Evolutionary conservation across 495 filamentous ascomycete species (phyloP), one percentile per base, ranked within the genome.

Genomic region (Tirmania nivea): DNA sequence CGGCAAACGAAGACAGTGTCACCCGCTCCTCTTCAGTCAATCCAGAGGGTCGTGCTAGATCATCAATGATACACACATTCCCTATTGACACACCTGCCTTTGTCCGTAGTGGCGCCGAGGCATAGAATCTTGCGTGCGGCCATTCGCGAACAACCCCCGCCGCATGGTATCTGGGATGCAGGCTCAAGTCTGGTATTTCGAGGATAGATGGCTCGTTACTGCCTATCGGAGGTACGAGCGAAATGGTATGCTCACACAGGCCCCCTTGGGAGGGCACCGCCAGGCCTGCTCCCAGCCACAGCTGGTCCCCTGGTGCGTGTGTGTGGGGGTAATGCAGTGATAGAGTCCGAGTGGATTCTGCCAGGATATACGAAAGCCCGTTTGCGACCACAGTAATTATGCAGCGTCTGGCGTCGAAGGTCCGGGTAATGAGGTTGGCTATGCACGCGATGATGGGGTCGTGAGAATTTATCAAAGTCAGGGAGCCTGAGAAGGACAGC

Each of bases 51-150:
- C 71, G 67, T 8, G 75, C 73, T 34, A 68, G 65, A 35, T 74
- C 68, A 60, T 86, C 81, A 6, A 84, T 60, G 11, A 85, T 69
- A 52, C 79, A 83, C 49, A 84, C 70, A 16, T 75, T 79, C 21
- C 83, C 83, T 57, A 88, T 79, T 25, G 80, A 78, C 59, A 84
- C 75, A 10, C 77, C 79, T 10, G 71, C 73, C 6, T 75, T 76
- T 0, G 79, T 83, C 5, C 79, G 74, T 25, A 89, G 71, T 0
- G 80, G 78, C 1, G 78, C 77, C 12, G 75, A 79, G 8, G 76
- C 77, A 56, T 83, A 84, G 62, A 79, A 84, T 16, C 64, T 68
- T 45, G 71, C 62, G 48, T 66, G 55, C 1, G 75, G 66, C 70
- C 69, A 65, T 20, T 60, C 62, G 20, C 56, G 52, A 35, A 75